Base-by-base conservation (phyloP, 2,329 filamentous ascomycete species). In the Cladosporium oxysporum region DNA sequence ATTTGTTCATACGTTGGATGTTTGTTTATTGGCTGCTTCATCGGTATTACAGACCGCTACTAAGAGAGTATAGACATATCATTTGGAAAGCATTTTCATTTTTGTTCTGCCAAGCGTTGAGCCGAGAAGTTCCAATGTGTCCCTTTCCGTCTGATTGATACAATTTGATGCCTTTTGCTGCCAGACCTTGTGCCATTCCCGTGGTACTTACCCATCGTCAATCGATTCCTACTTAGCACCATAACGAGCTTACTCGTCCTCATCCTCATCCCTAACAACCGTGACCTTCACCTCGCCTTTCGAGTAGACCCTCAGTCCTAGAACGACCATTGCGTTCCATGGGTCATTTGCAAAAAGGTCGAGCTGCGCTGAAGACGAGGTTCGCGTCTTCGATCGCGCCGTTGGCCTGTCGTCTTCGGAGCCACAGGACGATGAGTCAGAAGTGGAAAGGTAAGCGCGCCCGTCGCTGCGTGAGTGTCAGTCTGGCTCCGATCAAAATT, bases 311-410 rank as follows among this genome's bases (percentile, higher is more conserved):
- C 85, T 79, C 33, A 88, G 73, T 0, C 86, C 86, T 5, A 88
- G 81, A 18, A 88, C 85, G 67, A 84, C 87, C 0, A 87, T 81
- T 0, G 86, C 86, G 70, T 88, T 87, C 86, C 86, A 88, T 0
- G 85, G 85, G 67, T 84, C 82, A 21, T 79, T 77, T 50, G 77
- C 79, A 62, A 83, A 82, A 41, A 82, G 78, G 31, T 80, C 79
- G 53, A 64, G 37, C 18, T 47, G 28, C 11, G 59, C 60, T 12
- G 58, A n/a, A 8, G 58, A 50, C 16, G 58, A 26, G n/a, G 44
- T 11, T 2, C 58, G 44, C 28, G 18, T 50, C 28, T 35, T 61
- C 3, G 50, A 31, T 16, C 28, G 11, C 66, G 18, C 47, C 44
- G 31, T 49, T 28, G 57, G 31, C 18, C 47, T 31, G 26, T 63